These are phyloP conservation scores for Aphanocladium album DNA, from an alignment of 2,329 filamentous ascomycete genomes.

Conservation along the genomic window DNA sequence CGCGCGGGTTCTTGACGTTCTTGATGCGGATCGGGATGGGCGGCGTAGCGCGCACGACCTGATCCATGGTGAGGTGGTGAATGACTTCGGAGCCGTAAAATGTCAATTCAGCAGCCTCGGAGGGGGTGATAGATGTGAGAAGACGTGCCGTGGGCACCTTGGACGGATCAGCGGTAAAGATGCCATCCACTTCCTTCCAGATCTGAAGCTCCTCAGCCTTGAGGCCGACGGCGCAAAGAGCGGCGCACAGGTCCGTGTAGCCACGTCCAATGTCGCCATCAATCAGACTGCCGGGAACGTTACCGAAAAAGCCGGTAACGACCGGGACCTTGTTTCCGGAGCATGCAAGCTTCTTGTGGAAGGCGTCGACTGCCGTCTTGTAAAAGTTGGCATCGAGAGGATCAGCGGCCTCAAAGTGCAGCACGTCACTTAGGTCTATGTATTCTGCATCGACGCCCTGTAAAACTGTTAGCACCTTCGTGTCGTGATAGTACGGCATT, in stretches of 20 bases:
- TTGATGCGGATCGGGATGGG: slow-evolving; percentile 85
- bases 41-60: slow-evolving; percentile 74
- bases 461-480: slow-evolving; percentile 21
- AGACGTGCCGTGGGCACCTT: slow-evolving; percentile 92
- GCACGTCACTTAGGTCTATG: slow-evolving; percentile 78
- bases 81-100: slow-evolving; percentile 96
- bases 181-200: slow-evolving; percentile 98
- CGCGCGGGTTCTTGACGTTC: slow-evolving; percentile 82
- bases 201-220: slow-evolving; percentile 86
- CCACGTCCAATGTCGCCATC: slow-evolving; percentile 86
- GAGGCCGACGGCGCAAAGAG: slow-evolving; percentile 84
- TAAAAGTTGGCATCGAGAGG: slow-evolving; percentile 67
- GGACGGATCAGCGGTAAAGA: slow-evolving; percentile 78
- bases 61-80: slow-evolving; percentile 98
- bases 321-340: slow-evolving; percentile 69
- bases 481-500: no score
- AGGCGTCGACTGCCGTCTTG: slow-evolving; percentile 53
- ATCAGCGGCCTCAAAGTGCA: slow-evolving; percentile 59
- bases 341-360: slow-evolving; percentile 58
- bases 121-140: slow-evolving; percentile 83
- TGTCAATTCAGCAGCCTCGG: slow-evolving; percentile 92
- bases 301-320: slow-evolving; percentile 91
- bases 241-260: slow-evolving; percentile 94
- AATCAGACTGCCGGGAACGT: slow-evolving; percentile 83
- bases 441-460: slow-evolving; percentile 80